Percentiles rank a stretch among this genome's conserved stretches.
These are phyloP conservation scores for Reticulascus tulasneorum DNA, from an alignment of 2,329 filamentous ascomycete genomes.

Conservation along the genomic window DNA sequence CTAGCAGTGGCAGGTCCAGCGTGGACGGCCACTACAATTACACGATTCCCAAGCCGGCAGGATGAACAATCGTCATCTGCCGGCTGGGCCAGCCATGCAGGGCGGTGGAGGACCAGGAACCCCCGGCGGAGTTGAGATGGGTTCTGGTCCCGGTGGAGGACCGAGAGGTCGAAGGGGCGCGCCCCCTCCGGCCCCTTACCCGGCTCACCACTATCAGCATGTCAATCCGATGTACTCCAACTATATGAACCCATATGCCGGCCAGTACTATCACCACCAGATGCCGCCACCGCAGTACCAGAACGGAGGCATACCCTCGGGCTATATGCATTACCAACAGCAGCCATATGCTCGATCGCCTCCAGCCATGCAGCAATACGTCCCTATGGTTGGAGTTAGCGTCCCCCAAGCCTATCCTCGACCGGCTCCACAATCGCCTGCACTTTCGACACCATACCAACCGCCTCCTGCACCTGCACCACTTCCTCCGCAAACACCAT, in stretches of 20 bases:
- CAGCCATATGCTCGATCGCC: conserved; percentile 43
- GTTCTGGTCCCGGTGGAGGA: conserved; percentile 24
- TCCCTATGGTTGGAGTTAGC: conserved; percentile 45
- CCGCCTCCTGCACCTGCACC: conserved; percentile 42
- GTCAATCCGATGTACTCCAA: conserved; percentile 42
- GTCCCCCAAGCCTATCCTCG: conserved; percentile 43
- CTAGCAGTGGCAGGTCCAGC: conserved; percentile 14
- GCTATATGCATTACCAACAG: conserved; percentile 45
- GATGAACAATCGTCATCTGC: conserved; percentile 75
- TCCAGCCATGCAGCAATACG: conserved; percentile 51
- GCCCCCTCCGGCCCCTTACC: conserved; percentile 21
- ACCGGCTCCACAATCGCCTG: conserved; percentile 48
- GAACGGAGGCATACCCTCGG: conserved; percentile 41
- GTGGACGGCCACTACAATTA: conserved; percentile 17
- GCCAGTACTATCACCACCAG: conserved; percentile 43
- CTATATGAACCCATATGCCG: conserved; percentile 48
- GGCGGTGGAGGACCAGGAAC: conserved; percentile 27
- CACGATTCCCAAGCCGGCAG: conserved; percentile 59
- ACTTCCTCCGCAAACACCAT: conserved; percentile 46
- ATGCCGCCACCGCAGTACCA: conserved; percentile 60
- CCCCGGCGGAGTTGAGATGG: conserved; percentile 25
- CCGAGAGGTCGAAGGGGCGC: too few relatives aligned
- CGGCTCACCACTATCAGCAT: conserved; percentile 18
- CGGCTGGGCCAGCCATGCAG: conserved; percentile 66
- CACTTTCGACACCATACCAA: conserved; percentile 54